A percentile compares a stretch with the other conserved stretches of the same genome.
These are phyloP conservation scores for Quercus robur DNA, from an alignment of 306 rosid species.

Conservation along the genomic window DNA sequence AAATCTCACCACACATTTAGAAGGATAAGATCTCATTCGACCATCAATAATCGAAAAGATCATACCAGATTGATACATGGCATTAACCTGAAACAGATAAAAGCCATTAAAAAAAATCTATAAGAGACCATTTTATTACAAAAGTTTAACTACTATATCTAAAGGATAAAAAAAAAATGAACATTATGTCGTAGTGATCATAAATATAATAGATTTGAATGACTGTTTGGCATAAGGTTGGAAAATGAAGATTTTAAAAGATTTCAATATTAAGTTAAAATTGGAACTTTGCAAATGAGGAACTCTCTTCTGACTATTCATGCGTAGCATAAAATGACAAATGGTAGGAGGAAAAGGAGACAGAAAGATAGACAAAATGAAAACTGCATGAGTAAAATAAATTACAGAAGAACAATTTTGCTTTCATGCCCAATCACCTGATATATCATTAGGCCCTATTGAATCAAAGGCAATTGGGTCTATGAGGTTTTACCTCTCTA, in stretches of 20 bases:
- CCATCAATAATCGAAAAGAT: constrained; percentile 66
- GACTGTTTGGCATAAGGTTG: not conserved
- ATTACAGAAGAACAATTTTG: not conserved
- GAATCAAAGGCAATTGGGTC: constrained; percentile 2
- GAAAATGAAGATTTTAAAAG: not conserved
- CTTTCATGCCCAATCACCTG: not conserved
- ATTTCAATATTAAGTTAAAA: not conserved
- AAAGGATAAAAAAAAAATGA: not conserved
- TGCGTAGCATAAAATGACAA: not conserved
- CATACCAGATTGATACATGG: constrained; percentile 58
- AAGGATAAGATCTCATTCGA: constrained; percentile 80
- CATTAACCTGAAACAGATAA: constrained; percentile 44
- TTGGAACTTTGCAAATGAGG: not conserved
- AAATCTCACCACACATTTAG: constrained; percentile 67
- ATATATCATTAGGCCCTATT: not conserved
- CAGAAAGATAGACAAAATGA: not conserved
- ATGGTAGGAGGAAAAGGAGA: not conserved
- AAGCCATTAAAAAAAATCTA: not conserved
- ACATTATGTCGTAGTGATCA: not conserved
- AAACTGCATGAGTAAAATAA: not conserved
- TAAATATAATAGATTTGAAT: not conserved
- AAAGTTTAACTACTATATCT: not conserved
- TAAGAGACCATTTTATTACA: not conserved
- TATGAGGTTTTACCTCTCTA: constrained; percentile 67
- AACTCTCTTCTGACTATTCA: not conserved